These are phyloP conservation scores for Colletotrichum viniferum DNA, from an alignment of 2,329 filamentous ascomycete species.

Conservation along the genomic window DNA sequence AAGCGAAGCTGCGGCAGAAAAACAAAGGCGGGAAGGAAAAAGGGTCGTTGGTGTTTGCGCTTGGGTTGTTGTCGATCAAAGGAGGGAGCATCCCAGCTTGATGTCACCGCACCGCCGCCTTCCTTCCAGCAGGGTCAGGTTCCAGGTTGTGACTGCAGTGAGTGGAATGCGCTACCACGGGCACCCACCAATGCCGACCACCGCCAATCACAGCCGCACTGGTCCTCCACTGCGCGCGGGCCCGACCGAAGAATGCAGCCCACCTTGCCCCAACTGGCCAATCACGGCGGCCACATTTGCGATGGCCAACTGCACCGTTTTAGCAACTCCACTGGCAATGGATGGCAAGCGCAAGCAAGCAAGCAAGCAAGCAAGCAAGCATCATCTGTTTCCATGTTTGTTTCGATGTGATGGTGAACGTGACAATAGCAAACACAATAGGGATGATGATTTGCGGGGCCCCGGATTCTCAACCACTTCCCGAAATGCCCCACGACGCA, in stretches of 20 bases:
- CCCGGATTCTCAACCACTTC: not conserved
- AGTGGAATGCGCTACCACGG: not conserved
- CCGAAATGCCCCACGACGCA: not conserved
- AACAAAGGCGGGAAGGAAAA: not conserved
- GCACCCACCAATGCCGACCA: not conserved
- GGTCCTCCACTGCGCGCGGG: not conserved
- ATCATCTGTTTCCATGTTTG: not conserved
- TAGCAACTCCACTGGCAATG: too few species aligned
- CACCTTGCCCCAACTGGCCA: not conserved
- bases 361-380: not conserved
- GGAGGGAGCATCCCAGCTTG: conserved; percentile 11
- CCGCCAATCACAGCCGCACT: not conserved
- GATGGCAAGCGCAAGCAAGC: not conserved
- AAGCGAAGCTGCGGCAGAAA: not conserved
- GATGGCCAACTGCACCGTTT: not conserved
- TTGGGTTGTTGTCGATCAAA: not conserved
- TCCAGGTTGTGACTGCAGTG: not conserved
- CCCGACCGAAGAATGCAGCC: not conserved
- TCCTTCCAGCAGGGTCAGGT: not conserved
- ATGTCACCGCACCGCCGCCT: conserved; percentile 1
- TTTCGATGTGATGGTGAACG: not conserved
- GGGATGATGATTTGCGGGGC: not conserved
- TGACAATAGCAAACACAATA: not conserved
- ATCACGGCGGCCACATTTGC: not conserved
- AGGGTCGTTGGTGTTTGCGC: not conserved